Base-by-base conservation (phyloP, 2,329 filamentous ascomycete genomes). In the Xylariaceae sp. region DNA sequence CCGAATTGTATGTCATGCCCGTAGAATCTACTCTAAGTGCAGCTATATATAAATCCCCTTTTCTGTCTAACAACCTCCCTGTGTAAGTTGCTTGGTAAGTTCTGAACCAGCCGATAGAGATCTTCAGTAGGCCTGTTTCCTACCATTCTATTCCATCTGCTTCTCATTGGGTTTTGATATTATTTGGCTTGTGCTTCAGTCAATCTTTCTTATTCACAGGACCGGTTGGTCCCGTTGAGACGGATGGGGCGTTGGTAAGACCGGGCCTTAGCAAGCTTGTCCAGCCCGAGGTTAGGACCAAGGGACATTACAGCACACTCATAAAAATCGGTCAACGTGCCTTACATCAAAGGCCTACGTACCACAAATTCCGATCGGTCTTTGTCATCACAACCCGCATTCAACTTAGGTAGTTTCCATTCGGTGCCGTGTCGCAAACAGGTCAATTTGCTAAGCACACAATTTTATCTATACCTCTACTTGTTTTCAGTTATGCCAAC, bases 181-280 rank as follows among this genome's bases (percentile, higher is more conserved):
- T 41, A 32, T 23, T 41, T 45, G 21, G 29, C 41, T 53, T 44
- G 20, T 52, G 29, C 40, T 48, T 60, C 29, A 55, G 56, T 61
- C 49, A 47, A 46, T 45, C 54, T 46, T 44, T 37, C 44, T 50
- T 64, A 49, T 60, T 64, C 56, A 42, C 46, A 52, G 49, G 41
- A 49, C 49, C 42, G 56, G 40, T 23, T 19, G 43, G 47, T 42
- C 56, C 60, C 54, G 45, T 57, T 51, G 44, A 59, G 56, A 54
- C 47, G 46, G 43, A 57, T 53, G 59, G 62, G 53, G 57, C 56
- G 46, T 57, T 62, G 58, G 63, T 64, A 58, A 63, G 63, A 64
- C 63, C 60, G 60, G 60, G 56, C 58, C 54, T 61, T 56, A 63
- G 48, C 54, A 58, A 58, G 60, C 56, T 58, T 56, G 54, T 49